phyloP scores from a whole-genome alignment of 176 grass and related monocot genomes.

The Thalia dealbata region DNA sequence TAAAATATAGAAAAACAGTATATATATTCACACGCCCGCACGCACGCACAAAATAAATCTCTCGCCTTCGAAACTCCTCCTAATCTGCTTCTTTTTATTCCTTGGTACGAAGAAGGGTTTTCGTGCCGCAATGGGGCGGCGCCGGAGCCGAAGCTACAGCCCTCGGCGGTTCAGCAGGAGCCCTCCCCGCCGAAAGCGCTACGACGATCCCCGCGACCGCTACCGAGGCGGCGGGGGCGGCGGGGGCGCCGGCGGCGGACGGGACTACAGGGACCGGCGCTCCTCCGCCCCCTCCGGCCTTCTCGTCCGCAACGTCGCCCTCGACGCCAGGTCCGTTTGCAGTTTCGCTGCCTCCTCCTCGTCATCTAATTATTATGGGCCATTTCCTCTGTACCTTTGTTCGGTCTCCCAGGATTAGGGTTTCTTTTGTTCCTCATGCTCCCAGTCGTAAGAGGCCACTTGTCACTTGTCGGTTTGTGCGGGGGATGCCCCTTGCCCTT shows the following conservation, averaged over 20 bases:
- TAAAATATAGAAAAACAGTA: too few relatives aligned
- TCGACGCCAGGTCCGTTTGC: conserved; percentile 36
- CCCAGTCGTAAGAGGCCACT: not conserved
- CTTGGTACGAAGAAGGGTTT: not conserved
- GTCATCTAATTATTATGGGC: not conserved
- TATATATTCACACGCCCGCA: too few relatives aligned
- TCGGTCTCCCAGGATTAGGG: not conserved
- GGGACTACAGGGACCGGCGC: conserved; percentile 32
- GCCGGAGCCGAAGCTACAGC: conserved; percentile 41
- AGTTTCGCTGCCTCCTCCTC: not conserved
- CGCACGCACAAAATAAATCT: too few relatives aligned
- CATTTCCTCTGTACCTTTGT: not conserved
- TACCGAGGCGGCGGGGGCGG: conserved; percentile 21
- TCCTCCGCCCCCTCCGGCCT: conserved; percentile 35
- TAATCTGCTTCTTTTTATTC: too few relatives aligned
- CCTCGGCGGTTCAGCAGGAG: conserved; percentile 36
- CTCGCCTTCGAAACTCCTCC: too few relatives aligned
- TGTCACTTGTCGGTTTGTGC: not conserved
- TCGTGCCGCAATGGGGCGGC: conserved; percentile 27
- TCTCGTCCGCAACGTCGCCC: conserved; percentile 59
- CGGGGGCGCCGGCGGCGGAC: not conserved
- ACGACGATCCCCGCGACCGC: conserved; percentile 40
- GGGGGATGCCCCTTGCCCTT: too few relatives aligned
- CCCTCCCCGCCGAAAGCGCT: conserved; percentile 40
- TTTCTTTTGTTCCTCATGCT: not conserved